phyloP scores from a whole-genome alignment of 169 alveolate genomes.

The Plasmodium gallinaceum region DNA sequence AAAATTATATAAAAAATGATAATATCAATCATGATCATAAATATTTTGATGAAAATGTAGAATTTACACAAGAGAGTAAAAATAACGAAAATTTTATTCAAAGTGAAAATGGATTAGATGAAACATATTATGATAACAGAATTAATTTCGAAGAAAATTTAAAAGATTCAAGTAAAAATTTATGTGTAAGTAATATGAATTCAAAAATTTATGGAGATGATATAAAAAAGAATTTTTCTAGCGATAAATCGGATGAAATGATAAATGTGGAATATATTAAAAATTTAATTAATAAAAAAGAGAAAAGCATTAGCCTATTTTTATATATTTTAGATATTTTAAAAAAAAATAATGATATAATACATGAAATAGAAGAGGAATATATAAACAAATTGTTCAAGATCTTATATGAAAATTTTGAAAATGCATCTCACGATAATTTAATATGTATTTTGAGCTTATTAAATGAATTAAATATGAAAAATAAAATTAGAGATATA shows the following conservation, averaged over 20 bases:
- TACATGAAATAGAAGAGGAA: constrained; percentile 7
- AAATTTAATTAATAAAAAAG: neutral
- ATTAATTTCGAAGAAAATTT: too few species aligned
- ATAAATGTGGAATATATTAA: constrained; percentile 1
- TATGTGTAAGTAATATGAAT: too few species aligned
- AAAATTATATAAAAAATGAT: neutral
- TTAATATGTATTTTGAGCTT: neutral
- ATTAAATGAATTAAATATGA: constrained; percentile 7
- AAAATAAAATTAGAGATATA: constrained; percentile 31
- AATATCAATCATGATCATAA: neutral
- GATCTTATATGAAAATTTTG: neutral
- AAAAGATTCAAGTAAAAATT: too few species aligned
- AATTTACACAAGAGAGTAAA: too few species aligned
- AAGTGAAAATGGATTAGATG: too few species aligned
- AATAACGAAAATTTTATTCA: too few species aligned
- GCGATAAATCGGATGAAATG: too few species aligned
- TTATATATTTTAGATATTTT: neutral
- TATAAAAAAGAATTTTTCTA: neutral
- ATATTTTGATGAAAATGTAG: too few species aligned
- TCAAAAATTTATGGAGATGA: too few species aligned
- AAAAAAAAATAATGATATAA: constrained; percentile 2
- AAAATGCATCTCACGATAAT: neutral
- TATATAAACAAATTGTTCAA: constrained; percentile 20
- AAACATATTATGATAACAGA: too few species aligned
- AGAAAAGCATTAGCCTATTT: neutral